phyloP scores from a whole-genome alignment of 2,329 filamentous ascomycete genomes.

The Nigrospora sphaerica region DNA sequence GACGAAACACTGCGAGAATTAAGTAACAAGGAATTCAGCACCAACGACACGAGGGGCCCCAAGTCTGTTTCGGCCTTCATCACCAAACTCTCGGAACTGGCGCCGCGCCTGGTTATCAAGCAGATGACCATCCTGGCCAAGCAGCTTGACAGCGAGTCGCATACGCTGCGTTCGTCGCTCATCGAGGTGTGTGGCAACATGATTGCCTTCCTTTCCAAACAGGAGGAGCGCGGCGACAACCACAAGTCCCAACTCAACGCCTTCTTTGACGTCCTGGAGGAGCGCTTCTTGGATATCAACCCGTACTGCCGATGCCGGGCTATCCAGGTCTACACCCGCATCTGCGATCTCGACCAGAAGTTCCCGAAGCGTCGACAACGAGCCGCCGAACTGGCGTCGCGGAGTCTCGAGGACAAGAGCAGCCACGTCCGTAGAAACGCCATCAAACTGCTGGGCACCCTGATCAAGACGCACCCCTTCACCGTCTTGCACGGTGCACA shows the following conservation, averaged over 20 bases:
- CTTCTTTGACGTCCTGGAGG: constrained; percentile 94
- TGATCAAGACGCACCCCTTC: constrained; percentile 93
- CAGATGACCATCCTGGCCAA: constrained; percentile 95
- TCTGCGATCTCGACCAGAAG: constrained; percentile 93
- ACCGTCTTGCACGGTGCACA: constrained; percentile 85
- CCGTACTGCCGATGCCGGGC: constrained; percentile 89
- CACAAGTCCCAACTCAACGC: constrained; percentile 92
- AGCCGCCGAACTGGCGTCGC: constrained; percentile 77
- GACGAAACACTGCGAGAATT: constrained; percentile 92
- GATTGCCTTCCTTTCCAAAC: constrained; percentile 81
- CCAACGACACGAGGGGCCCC: constrained; percentile 88
- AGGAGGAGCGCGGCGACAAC: constrained; percentile 86
- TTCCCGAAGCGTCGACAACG: constrained; percentile 87
- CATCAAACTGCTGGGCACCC: constrained; percentile 79
- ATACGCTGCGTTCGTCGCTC: constrained; percentile 85
- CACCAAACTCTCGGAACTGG: constrained; percentile 84
- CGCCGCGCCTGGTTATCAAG: constrained; percentile 87
- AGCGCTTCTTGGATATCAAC: constrained; percentile 92
- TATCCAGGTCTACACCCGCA: constrained; percentile 85
- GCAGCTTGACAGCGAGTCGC: constrained; percentile 93
- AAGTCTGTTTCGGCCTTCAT: constrained; percentile 96
- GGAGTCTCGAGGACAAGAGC: constrained; percentile 94
- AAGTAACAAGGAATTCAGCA: constrained; percentile 97
- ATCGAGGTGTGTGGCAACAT: constrained; percentile 98
- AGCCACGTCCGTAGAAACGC: constrained; percentile 94